A percentile compares a stretch with the other conserved stretches of the same genome.
Conservation (phyloP, 1,284 basidiomycete genomes). For the Naganishia sp. region DNA sequence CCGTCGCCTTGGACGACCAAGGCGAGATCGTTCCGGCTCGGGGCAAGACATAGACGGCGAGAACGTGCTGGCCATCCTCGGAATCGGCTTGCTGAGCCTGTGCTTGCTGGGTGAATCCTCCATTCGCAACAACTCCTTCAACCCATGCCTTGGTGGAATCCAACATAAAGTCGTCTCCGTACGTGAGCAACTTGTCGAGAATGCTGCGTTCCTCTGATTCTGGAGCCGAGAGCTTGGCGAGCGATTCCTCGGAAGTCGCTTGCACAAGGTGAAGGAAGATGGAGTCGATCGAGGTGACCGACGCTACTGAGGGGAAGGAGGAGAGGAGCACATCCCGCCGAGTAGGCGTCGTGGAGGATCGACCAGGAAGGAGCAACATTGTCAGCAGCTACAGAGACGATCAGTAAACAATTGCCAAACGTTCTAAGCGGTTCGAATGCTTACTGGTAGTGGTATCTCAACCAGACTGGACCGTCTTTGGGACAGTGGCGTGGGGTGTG, state of each 20-base stretch:
- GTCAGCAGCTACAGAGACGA: constrained; percentile 15
- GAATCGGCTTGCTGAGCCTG: constrained; percentile 49
- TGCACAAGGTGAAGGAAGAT: constrained; percentile 86
- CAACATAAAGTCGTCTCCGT: constrained; percentile 70
- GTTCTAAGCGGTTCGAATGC: background rate
- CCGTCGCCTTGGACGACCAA: constrained; percentile 97
- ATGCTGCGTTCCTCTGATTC: constrained; percentile 60
- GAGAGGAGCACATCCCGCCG: constrained; percentile 71
- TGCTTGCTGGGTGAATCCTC: constrained; percentile 58
- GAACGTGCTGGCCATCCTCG: constrained; percentile 45
- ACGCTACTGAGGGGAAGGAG: constrained; percentile 57
- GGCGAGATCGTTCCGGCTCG: constrained; percentile 79
- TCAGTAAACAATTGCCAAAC: background rate
- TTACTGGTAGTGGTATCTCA: background rate
- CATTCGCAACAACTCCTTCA: constrained; percentile 40
- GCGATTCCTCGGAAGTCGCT: constrained; percentile 58
- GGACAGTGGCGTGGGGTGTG: background rate
- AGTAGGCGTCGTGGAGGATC: constrained; percentile 67
- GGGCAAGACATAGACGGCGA: constrained; percentile 73
- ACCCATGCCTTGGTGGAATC: constrained; percentile 46
- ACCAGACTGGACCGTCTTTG: background rate
- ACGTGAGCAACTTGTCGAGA: constrained; percentile 76
- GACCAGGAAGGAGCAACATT: constrained; percentile 63
- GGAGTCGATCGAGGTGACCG: constrained; percentile 72
- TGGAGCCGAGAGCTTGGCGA: constrained; percentile 58